Evolutionary conservation across 345 rosid species (phyloP), one percentile per base, ranked within the genome.

Genomic region (Sisymbrium irio): DNA sequence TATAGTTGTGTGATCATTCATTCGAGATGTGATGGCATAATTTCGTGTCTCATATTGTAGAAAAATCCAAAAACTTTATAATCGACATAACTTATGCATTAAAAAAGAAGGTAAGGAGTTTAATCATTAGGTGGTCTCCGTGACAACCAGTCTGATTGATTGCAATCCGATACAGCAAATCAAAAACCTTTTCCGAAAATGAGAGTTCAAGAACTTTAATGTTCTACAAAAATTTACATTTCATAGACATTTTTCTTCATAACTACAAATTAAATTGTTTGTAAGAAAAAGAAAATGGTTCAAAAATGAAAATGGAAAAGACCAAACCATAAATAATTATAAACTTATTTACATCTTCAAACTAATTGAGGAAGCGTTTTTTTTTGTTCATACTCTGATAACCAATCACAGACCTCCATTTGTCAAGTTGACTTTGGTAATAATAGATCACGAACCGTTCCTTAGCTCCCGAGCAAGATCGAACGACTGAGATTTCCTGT

Each of bases 401-500:
- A 27, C 73, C 63, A 70, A 55, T 74, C 9, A 50, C 15, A 50
- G 7, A 8, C 41, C 20, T 0, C 75, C 71, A 62, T 60, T 18
- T 76, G 62, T 37, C 22, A 11, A 11, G n/a, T 33, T 50, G 68
- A 67, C 46, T 75, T 67, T 22, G 1, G 2, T 45, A n/a, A 2
- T 69, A 36, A n/a, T 11, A 50, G 41, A 57, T 49, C 62, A 39
- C 61, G 78, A 79, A 30, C 79, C 81, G 7, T 63, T 80, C 74
- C 71, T 83, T 4, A 63, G 66, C 3, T 32, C 69, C 1, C 76
- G 22, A 15, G 73, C 42, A 15, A 78, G 57, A 77, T 91, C 89
- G 4, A 74, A 80, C 73, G 93, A 73, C 39, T 65, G 79, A 64
- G 86, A 71, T 80, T 84, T 84, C 63, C 78, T 71, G 57, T 83